Evolutionary conservation across 2,329 filamentous ascomycete species (phyloP), one percentile per base, ranked within the genome.

Genomic region (Diaporthe caulivora): DNA sequence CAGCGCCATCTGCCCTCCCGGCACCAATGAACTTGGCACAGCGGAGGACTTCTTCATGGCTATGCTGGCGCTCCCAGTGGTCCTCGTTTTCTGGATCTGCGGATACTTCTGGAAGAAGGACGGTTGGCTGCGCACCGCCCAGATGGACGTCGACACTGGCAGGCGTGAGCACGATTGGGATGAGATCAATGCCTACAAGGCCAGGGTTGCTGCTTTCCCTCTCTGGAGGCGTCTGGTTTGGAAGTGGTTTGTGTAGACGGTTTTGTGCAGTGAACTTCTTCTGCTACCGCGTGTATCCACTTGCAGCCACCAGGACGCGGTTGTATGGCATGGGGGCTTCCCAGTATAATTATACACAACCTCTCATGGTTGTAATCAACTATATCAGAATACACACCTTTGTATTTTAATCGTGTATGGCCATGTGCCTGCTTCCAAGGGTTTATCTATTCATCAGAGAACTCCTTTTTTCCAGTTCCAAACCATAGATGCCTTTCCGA

Each of bases 131-230:
- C 86, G 83, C 67, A 83, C 88, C 1, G 79, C 82, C 26, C 85
- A 93, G 73, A 93, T 94, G 74, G 92, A 94, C 76, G 87, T 94
- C 68, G 92, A 94, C 78, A 88, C 86, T 47, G 91, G 90, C 58
- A 87, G 91, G 55, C 86, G 91, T 54, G 87, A 89, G 79, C 85
- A 92, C 62, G 87, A 93, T 77, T 92, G 89, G 89, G 89, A 91
- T 13, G 79, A 84, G 37, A 89, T 91, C 79, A 86, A 89, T 76
- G 84, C 81, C 15, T 82, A 84, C 73, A 85, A 85, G 60, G 82
- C 81, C 24, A 78, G 86, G 77, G 78, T 88, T 29, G 86, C 85
- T 34, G 77, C 81, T 0, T 83, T 82, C 76, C 87, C 88, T 8
- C 80, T 82, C 0, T 90, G 87, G 87, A 83, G 77, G 74, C 81